Evolutionary conservation across 306 rosid species (phyloP), one percentile per base, ranked within the genome.

Genomic region (Pyrus betulifolia): DNA sequence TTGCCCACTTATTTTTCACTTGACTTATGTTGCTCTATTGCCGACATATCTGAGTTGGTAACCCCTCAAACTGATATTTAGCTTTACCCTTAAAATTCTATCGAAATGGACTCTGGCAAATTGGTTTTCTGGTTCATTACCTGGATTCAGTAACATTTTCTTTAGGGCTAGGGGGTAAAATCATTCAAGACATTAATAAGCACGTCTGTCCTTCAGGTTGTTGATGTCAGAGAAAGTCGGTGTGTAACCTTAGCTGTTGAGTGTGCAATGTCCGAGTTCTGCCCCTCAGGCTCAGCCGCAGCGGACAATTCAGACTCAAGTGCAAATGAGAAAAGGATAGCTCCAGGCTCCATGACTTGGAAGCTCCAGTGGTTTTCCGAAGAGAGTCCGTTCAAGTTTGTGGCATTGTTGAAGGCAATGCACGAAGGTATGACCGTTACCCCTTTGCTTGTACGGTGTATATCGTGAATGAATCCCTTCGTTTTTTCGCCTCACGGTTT

Each of bases 321-420:
- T 35, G 61, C 58, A 72, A 74, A 80, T 75, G 80, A 82, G 42
- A 82, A 75, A 75, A 86, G 67, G 71, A 45, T 54, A 13, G 64
- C 71, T 55, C 78, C 82, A 0, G 81, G 83, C 42, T 77, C 86
- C 74, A 60, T 60, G 64, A 85, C 82, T 72, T 82, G 93, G 96
- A 95, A 88, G 83, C 78, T 95, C 67, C 78, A 72, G 82, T 95
- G 97, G 97, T 87, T 88, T 76, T 88, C 91, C 19, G 78, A 81
- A 66, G 92, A 88, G 65, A 57, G 82, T 82, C 80, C 86, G 40
- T 82, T 83, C 78, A 89, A 95, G 74, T 95, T 95, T 23, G 86
- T 90, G 79, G 87, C 91, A 13, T 78, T 92, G 85, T 21, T 87
- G 85, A 92, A 86, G 87, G 97, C 99, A 68, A 89, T 95, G 79